Base-by-base conservation (phyloP, 2,329 filamentous ascomycete species). In the Phyllosticta citriasiana region DNA sequence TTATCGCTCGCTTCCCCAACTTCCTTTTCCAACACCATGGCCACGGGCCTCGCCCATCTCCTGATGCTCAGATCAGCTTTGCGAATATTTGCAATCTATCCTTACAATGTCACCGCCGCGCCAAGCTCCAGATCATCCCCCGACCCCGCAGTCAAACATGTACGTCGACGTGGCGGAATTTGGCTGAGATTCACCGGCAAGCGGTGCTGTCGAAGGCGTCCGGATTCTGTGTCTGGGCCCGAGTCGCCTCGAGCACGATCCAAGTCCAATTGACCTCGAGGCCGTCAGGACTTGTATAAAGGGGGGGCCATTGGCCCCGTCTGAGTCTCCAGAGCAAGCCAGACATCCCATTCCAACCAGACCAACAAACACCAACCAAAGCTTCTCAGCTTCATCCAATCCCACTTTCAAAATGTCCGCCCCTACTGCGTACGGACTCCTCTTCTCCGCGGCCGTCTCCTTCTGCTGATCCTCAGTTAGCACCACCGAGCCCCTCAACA, bases 161-260 rank as follows among this genome's bases (percentile, higher is more conserved):
- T 40, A 40, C 33, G 33, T 40, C 33, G 12, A 40, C 33, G 33
- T 40, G 33, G 33, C 33, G 33, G 33, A 6, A 40, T 40, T 40
- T 40, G 33, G 33, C 33, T 40, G 33, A 40, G 33, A 40, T 40
- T 40, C 33, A 40, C 33, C 33, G 33, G 33, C 33, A 40, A 8
- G 33, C 33, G 33, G 10, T 40, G 33, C 33, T 40, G 33, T 40
- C 14, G 33, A 40, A 6, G 33, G 33, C 27, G 33, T 40, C 33
- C 33, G 33, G 14, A 16, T 40, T 40, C 33, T 10, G 33, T 40
- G 33, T 8, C 33, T 40, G 33, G 33, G 33, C 14, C 33, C 33
- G 33, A 40, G 7, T 40, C 33, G 33, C 12, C 9, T 40, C 33
- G 33, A 40, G 33, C 33, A 40, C 33, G 33, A 73, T 14, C 33